These are phyloP conservation scores for Bolboschoenus planiculmis DNA, from an alignment of 176 grass and related monocot genomes.

Conservation along the genomic window DNA sequence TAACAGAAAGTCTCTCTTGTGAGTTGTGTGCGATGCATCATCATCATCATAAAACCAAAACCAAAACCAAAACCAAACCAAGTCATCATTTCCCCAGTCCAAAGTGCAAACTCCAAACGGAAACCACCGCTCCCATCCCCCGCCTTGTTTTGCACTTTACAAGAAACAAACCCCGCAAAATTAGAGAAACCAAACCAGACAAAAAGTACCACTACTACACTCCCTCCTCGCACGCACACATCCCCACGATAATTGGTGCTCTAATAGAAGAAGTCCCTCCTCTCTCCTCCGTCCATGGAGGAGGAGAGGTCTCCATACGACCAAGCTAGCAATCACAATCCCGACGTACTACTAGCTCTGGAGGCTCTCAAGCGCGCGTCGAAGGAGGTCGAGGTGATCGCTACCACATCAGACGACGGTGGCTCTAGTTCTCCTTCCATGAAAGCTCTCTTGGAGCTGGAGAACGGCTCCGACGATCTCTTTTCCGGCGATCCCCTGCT, in stretches of 20 bases:
- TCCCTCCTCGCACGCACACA: not conserved
- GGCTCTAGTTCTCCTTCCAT: slow-evolving; percentile 19
- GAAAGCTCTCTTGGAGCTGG: slow-evolving; percentile 61
- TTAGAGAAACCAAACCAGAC: not conserved
- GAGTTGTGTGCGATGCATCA: too few relatives aligned
- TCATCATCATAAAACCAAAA: too few relatives aligned
- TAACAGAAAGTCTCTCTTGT: not conserved
- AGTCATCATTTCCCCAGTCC: too few relatives aligned
- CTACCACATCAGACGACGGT: not conserved
- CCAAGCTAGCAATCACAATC: not conserved
- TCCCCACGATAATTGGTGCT: not conserved
- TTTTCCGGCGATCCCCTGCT: slow-evolving; percentile 46
- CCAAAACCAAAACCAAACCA: too few relatives aligned
- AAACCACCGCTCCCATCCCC: too few relatives aligned
- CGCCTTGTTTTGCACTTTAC: too few relatives aligned
- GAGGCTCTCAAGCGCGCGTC: slow-evolving; percentile 47
- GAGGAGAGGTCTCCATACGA: slow-evolving; percentile 5
- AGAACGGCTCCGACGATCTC: slow-evolving; percentile 56
- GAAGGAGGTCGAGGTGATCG: slow-evolving; percentile 4
- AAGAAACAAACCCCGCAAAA: not conserved
- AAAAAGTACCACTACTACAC: not conserved
- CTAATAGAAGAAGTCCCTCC: slow-evolving; percentile 17
- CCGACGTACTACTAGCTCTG: slow-evolving; percentile 36
- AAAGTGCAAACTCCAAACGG: too few relatives aligned
- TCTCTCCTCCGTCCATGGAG: slow-evolving; percentile 55